A percentile compares a stretch with the other conserved stretches of the same genome.
Evolutionary conservation across 305 asterid genomes (phyloP).

Genomic region (Rubia balearica): DNA sequence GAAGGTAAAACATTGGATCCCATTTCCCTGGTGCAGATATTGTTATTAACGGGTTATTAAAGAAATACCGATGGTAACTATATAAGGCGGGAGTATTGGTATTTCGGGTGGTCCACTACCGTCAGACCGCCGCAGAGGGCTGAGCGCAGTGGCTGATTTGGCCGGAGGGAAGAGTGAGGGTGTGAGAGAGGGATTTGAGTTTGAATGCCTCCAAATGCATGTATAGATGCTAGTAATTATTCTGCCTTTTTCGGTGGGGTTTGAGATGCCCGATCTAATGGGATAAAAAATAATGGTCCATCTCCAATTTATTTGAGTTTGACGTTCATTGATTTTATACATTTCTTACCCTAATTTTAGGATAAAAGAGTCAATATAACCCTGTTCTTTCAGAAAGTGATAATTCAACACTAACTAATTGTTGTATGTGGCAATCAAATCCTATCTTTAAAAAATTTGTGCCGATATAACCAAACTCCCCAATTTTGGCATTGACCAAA

Average conservation of each 20-base stretch:
- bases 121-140: no score
- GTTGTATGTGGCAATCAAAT: no score
- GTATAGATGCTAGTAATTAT: neutral
- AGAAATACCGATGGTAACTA: neutral
- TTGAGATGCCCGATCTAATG: neutral
- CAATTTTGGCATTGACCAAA: no score
- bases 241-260: neutral
- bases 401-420: no score
- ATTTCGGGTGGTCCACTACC: no score
- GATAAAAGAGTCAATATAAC: no score
- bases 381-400: no score
- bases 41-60: conserved; percentile 13
- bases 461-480: no score
- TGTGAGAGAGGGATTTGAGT: neutral
- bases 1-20: conserved; percentile 15
- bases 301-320: neutral
- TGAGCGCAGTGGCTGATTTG: neutral
- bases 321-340: neutral
- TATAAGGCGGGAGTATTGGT: conserved; percentile 14
- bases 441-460: no score
- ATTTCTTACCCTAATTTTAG: no score
- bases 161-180: neutral
- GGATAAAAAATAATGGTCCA: neutral
- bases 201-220: neutral
- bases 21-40: neutral